Evolutionary conservation across 192 early-diverging fungal species (phyloP), one percentile per base, ranked within the genome.

Genomic region (Entrophospora sp.): DNA sequence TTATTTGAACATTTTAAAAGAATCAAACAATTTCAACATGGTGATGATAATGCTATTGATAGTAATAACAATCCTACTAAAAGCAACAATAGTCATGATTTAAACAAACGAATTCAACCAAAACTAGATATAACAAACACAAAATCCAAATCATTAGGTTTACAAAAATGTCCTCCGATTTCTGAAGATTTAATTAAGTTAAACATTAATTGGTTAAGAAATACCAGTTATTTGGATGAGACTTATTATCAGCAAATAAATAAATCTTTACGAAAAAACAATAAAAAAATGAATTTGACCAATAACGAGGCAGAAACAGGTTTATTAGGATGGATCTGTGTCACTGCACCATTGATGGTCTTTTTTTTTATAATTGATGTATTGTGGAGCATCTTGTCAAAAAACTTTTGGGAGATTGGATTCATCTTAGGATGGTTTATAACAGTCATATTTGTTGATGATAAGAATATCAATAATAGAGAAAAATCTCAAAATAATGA

Each of bases 161-260:
- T 55, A 34, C 18, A 4, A 16, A n/a, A 30, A 55, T 55, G 52
- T 55, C 52, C 52, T 9, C 2, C 30, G 7, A 34, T 55, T 9
- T 18, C 16, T 18, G 30, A 55, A 32, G 14, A 12, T n/a, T 7
- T 55, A 55, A 34, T 32, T 46, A 46, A 46, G 34, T 34, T 31
- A 20, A 55, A 55, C 34, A 55, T 55, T n/a, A 31, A 55, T 55
- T 55, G 52, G 52, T 55, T 55, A 55, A 55, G 30, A 34, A 55
- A 18, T 32, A 55, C 52, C 9, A 31, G 52, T 4, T 16, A 55
- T 55, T 35, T 55, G 34, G 31, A 28, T 4, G 52, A 55, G 10
- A 34, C 20, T 31, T 13, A 12, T 2, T 55, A n/a, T 6, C 30
- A 30, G 16, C 52, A 34, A 55, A n/a, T n/a, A n/a, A 13, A 20